Percentiles rank a stretch among this genome's conserved stretches.
These are phyloP conservation scores for Rhodamnia argentea DNA, from an alignment of 345 rosid genomes.

Conservation along the genomic window DNA sequence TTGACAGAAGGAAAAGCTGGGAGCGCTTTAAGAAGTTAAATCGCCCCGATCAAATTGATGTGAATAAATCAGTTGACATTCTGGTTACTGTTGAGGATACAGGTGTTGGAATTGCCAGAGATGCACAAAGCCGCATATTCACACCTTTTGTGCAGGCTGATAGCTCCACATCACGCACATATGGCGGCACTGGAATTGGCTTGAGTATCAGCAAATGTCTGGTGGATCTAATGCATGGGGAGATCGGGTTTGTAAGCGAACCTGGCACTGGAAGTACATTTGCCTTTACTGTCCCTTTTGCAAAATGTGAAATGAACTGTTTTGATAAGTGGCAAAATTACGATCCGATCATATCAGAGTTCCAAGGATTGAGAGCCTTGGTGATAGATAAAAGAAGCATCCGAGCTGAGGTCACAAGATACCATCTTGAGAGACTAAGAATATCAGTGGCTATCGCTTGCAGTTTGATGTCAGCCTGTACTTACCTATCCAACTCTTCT, in stretches of 20 bases:
- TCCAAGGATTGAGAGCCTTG: conserved; percentile 54
- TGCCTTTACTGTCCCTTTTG: conserved; percentile 66
- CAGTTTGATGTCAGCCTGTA: conserved; percentile 31
- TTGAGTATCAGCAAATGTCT: conserved; percentile 84
- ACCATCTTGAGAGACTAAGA: conserved; percentile 70
- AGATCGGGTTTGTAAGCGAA: conserved; percentile 84
- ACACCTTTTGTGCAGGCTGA: conserved; percentile 98
- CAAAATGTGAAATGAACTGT: conserved; percentile 32
- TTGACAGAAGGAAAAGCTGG: conserved; percentile 85
- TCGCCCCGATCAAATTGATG: conserved; percentile 10
- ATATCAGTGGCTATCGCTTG: conserved; percentile 34
- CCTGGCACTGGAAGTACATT: conserved; percentile 72
- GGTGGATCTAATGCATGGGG: conserved; percentile 91
- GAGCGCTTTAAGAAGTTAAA: conserved; percentile 33
- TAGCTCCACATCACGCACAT: conserved; percentile 89
- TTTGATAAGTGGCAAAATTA: conserved; percentile 33
- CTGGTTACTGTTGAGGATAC: conserved; percentile 92
- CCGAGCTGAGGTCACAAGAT: conserved; percentile 71
- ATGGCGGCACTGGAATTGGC: conserved; percentile 98
- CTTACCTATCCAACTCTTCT: conserved; percentile 18
- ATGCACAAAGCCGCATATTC: conserved; percentile 73
- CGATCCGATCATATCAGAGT: conserved; percentile 35
- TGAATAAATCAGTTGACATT: conserved; percentile 31
- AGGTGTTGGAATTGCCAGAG: conserved; percentile 77
- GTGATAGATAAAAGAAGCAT: conserved; percentile 63